These are phyloP conservation scores for Lasiosphaeriaceae sp. DNA, from an alignment of 495 filamentous ascomycete genomes.

Conservation along the genomic window DNA sequence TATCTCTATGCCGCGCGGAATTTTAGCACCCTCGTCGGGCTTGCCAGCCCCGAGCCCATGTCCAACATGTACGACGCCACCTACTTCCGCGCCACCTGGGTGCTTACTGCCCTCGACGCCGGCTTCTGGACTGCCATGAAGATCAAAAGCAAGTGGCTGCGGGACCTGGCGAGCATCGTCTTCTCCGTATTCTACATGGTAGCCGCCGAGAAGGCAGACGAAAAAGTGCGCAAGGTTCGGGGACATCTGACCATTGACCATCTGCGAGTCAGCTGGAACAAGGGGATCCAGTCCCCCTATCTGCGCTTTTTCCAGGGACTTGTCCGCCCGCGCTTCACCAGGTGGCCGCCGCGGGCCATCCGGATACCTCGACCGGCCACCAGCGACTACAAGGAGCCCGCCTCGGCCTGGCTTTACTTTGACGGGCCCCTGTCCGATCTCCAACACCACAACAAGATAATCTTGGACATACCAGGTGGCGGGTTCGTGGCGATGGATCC, in stretches of 20 bases:
- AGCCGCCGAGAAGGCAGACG: constrained; percentile 89
- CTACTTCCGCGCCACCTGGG: constrained; percentile 98
- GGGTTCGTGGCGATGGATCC: constrained; percentile 96
- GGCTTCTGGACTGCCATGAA: constrained; percentile 99
- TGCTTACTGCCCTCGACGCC: constrained; percentile 89
- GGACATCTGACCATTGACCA: constrained; percentile 86
- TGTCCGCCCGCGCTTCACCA: constrained; percentile 72
- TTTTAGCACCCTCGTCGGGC: constrained; percentile 83
- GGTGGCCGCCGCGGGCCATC: constrained; percentile 73
- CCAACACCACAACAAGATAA: constrained; percentile 70
- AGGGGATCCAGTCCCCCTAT: constrained; percentile 74
- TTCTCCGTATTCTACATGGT: constrained; percentile 88
- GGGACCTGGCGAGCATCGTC: constrained; percentile 74
- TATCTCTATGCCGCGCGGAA: constrained; percentile 91
- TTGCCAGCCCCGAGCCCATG: constrained; percentile 90
- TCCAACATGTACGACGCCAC: constrained; percentile 89
- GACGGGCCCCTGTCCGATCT: constrained; percentile 79
- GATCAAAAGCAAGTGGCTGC: constrained; percentile 73
- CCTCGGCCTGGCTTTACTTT: constrained; percentile 90
- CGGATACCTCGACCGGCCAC: constrained; percentile 74
- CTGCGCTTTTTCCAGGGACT: constrained; percentile 64
- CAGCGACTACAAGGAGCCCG: constrained; percentile 76
- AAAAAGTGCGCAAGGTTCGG: constrained; percentile 92
- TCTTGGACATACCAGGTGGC: constrained; percentile 89
- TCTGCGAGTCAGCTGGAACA: constrained; percentile 92